A percentile compares a stretch with the other conserved stretches of the same genome.
phyloP scores from a whole-genome alignment of 768 basidiomycete species.

The Mycena maculata region DNA sequence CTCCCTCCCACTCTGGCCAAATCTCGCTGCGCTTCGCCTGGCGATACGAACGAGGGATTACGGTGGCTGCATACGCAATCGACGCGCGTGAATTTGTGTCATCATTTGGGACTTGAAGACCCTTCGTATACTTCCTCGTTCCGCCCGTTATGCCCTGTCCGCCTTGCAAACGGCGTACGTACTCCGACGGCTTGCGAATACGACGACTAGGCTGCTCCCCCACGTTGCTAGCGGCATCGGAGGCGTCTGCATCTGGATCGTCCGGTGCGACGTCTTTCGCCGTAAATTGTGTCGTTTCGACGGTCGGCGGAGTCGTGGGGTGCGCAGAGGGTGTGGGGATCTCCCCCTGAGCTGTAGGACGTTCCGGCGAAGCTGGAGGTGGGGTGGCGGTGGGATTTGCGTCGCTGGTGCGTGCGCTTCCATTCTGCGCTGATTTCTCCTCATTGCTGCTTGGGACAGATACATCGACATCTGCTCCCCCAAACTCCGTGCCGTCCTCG shows the following conservation, averaged over 20 bases:
- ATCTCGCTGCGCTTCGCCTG: constrained; percentile 39
- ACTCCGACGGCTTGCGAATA: constrained; percentile 20
- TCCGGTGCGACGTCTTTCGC: constrained; percentile 18
- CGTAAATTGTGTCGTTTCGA: constrained; percentile 1
- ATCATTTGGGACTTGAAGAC: constrained; percentile 18
- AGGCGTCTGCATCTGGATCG: constrained; percentile 10
- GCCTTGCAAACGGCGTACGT: constrained; percentile 15
- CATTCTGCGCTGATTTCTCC: constrained; percentile 15
- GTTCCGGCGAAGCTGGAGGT: constrained; percentile 8
- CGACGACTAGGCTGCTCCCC: constrained; percentile 14
- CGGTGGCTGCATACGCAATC: constrained; percentile 7
- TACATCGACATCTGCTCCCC: constrained; percentile 10
- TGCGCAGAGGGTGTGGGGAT: neutral
- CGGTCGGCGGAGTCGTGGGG: constrained; percentile 4
- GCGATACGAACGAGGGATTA: constrained; percentile 19
- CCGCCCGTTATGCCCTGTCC: constrained; percentile 16
- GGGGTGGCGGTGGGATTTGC: constrained; percentile 6
- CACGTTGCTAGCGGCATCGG: constrained; percentile 22
- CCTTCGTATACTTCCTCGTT: neutral
- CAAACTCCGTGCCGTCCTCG: constrained; percentile 11
- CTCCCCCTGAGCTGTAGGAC: constrained; percentile 15
- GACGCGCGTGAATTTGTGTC: neutral
- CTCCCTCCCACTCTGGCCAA: constrained; percentile 41
- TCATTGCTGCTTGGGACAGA: neutral
- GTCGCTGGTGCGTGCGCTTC: constrained; percentile 21